Evolutionary conservation across 495 filamentous ascomycete species (phyloP), one percentile per base, ranked within the genome.

Genomic region (Xylona heveae): DNA sequence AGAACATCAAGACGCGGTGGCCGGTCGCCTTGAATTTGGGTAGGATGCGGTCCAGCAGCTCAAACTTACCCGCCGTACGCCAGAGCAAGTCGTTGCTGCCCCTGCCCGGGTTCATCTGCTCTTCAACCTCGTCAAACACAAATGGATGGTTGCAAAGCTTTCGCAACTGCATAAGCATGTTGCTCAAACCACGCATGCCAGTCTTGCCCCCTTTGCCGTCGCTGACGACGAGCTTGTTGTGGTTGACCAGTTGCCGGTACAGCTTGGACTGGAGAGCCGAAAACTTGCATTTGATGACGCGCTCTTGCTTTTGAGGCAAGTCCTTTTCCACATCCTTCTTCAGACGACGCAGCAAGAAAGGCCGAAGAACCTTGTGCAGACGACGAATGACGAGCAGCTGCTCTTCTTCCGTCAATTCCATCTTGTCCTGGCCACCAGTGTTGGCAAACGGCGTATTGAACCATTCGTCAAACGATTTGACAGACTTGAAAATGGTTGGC

Each of bases 321-420:
- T 97, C 88, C 51, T 94, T 92, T 61, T 97, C 88, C 49, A 97
- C 88, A 60, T 97, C 88, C 55, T 90, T 93, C 69, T 97, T 97
- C 40, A 97, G 62, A 68, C 88, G 88, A 62, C 88, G 78, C 15
- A 97, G 74, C 51, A 97, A 57, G 78, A 97, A 97, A 8, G 88
- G 88, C 33, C 88, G 72, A 38, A 97, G 64, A 44, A 97, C 88
- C 64, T 97, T 95, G 54, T 97, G 88, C 38, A 97, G 63, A 58
- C 88, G 85, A 48, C 84, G 79, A 64, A 97, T 97, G 42, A 97
- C 80, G 39, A 97, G 78, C 53, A 97, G 65, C 47, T 91, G 80
- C 52, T 97, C 90, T 90, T 97, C 88, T 82, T 97, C 88, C 7
- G 77, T 85, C 35, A 97, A 62, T 36, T 93, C 85, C 78, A 97